Evolutionary conservation across 257 asterid genomes (phyloP).

Genomic region (Plantago elongata): DNA sequence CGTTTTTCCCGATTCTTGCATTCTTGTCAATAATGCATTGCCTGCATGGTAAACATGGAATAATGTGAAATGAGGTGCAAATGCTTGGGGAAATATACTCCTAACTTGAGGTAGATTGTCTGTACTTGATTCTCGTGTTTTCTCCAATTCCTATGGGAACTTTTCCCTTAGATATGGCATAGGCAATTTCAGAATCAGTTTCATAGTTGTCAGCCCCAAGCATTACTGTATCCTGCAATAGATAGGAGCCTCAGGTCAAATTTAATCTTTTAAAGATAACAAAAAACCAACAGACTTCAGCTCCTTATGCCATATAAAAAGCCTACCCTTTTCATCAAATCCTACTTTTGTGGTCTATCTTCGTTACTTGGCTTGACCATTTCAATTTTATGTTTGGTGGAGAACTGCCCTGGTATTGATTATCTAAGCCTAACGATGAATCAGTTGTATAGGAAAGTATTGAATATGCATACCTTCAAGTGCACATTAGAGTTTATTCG

Average conservation of each 20-base stretch:
- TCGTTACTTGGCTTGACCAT: too few species aligned
- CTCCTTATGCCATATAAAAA: too few species aligned
- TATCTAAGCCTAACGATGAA: not conserved
- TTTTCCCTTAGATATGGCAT: constrained; percentile 66
- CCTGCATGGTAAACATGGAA: constrained; percentile 35
- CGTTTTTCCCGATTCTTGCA: constrained; percentile 85
- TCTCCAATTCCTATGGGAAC: constrained; percentile 94
- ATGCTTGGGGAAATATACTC: constrained; percentile 6
- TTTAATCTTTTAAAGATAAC: constrained; percentile 14
- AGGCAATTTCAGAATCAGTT: constrained; percentile 73
- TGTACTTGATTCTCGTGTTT: constrained; percentile 81
- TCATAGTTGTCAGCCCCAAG: constrained; percentile 92
- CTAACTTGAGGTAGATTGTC: constrained; percentile 16
- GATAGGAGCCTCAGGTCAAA: constrained; percentile 7
- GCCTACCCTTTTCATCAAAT: too few species aligned
- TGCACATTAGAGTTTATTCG: constrained; percentile 76
- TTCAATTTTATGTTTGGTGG: too few species aligned
- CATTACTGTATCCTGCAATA: constrained; percentile 84
- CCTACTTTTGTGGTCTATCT: too few species aligned
- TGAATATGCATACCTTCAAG: constrained; percentile 47
- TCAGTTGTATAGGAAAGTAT: not conserved
- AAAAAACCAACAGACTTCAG: not conserved
- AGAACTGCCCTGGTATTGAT: too few species aligned
- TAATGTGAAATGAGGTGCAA: constrained; percentile 11
- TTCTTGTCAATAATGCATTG: constrained; percentile 94